Evolutionary conservation across 164 flowering plant species (phyloP), one percentile per base, ranked within the genome.

Genomic region (Tetracentron sinense): DNA sequence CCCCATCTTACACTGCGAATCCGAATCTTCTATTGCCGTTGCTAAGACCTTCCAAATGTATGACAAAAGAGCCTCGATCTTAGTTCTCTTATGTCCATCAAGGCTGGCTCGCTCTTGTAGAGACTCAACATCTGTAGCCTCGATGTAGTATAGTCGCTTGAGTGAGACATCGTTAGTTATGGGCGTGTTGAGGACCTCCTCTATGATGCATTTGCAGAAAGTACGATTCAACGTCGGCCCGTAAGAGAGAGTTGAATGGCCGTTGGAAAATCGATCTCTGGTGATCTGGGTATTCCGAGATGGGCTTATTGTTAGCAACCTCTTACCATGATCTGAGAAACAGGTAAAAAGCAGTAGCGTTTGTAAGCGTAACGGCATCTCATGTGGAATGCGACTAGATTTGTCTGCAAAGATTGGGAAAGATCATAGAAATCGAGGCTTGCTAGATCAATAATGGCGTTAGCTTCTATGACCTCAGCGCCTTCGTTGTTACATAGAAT

Each of bases 41-140:
- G 66, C 56, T 11, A 50, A 10, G 14, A 62, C 2, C 56, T 51
- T 62, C 65, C 65, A 62, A 5, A 62, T 2, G 57, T 51, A 62
- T 12, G 65, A 56, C 11, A 57, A 62, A 23, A 62, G 51, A 1
- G 65, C 65, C 23, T 62, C 65, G 14, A 22, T 7, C 20, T 62
- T 62, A 0, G 57, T 33, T 19, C 57, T 42, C 42, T 28, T 50
- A 10, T 53, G 21, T 2, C 64, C 65, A 6, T 19, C 44, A 22
- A 31, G 6, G 47, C 30, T 62, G 14, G 56, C 65, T 50, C 12
- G 29, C 7, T 62, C 56, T 33, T 62, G 65, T 17, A 62, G 15
- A 1, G 46, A 44, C 22, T 11, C 30, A 4, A 62, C 28, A 23
- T 62, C 54, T 4, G 63, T 47, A n/a, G 54, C 53, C 52, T 60